Percentiles rank a stretch among this genome's conserved stretches.
Conservation (phyloP, 352 stramenopile species). For the Globisporangium spinosum region DNA sequence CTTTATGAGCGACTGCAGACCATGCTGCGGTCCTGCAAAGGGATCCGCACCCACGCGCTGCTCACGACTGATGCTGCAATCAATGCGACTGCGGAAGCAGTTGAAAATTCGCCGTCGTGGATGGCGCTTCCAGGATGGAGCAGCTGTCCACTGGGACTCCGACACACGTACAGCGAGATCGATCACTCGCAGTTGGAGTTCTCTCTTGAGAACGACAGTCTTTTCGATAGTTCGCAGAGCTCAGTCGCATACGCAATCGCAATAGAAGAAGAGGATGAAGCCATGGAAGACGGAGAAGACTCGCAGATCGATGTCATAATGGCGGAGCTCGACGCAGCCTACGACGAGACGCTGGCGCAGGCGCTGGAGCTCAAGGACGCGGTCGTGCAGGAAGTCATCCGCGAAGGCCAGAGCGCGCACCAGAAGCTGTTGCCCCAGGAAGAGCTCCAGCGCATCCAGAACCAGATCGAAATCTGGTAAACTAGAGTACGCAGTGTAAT, state of each 20-base stretch:
- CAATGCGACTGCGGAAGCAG: slow-evolving; percentile 4
- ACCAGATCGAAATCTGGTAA: slow-evolving; percentile 80
- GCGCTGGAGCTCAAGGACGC: slow-evolving; percentile 36
- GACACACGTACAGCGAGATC: slow-evolving; percentile 28
- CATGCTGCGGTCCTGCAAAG: slow-evolving; percentile 41
- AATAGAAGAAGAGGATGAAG: slow-evolving; percentile 27
- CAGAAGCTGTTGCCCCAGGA: slow-evolving; percentile 56
- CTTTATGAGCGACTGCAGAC: slow-evolving; percentile 35
- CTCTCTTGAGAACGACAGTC: slow-evolving; percentile 44
- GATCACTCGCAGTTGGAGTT: slow-evolving; percentile 28
- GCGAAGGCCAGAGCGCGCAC: slow-evolving; percentile 34
- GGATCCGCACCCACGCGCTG: slow-evolving; percentile 42
- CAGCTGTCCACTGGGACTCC: slow-evolving; percentile 43
- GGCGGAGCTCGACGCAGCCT: slow-evolving; percentile 43
- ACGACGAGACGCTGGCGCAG: slow-evolving; percentile 33
- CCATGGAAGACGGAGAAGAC: slow-evolving; percentile 30
- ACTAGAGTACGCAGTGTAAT: neutral
- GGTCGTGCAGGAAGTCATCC: slow-evolving; percentile 48
- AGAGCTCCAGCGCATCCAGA: slow-evolving; percentile 72
- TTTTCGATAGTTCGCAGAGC: slow-evolving; percentile 21
- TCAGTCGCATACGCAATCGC: slow-evolving; percentile 27
- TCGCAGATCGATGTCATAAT: slow-evolving; percentile 44
- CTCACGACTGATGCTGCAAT: slow-evolving; percentile 28
- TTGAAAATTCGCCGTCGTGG: slow-evolving; percentile 27
- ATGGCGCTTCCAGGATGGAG: slow-evolving; percentile 35